A percentile compares a stretch with the other conserved stretches of the same genome.
Conservation (phyloP, 306 rosid genomes). For the Begonia loranthoides region DNA sequence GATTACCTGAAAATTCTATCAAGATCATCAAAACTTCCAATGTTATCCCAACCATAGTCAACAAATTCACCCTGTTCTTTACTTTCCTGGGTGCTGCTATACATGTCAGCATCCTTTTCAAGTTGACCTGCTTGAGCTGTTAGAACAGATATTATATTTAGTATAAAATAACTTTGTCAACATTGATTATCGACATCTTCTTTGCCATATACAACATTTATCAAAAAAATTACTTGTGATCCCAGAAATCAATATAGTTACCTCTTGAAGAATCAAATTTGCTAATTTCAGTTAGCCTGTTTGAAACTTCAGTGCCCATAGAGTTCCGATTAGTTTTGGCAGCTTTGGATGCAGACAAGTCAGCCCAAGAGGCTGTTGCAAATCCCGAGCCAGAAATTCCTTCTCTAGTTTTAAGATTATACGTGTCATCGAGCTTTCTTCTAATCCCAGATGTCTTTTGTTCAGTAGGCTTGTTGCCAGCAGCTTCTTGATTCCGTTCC, state of each 20-base stretch:
- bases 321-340: slow-evolving; percentile 33
- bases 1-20: slow-evolving; percentile 80
- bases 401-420: slow-evolving; percentile 21
- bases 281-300: slow-evolving; percentile 24
- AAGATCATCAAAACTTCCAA: slow-evolving; percentile 93
- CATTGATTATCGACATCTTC: neutral
- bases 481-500: slow-evolving; percentile 42
- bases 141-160: slow-evolving; percentile 18
- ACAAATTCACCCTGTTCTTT: slow-evolving; percentile 68
- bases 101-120: slow-evolving; percentile 37
- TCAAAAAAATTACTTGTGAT: slow-evolving; percentile 4
- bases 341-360: slow-evolving; percentile 36
- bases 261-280: slow-evolving; percentile 29
- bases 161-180: neutral
- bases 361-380: slow-evolving; percentile 40
- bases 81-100: slow-evolving; percentile 38
- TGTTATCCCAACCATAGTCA: slow-evolving; percentile 81
- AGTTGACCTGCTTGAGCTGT: slow-evolving; percentile 36
- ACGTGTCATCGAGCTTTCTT: slow-evolving; percentile 34
- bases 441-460: slow-evolving; percentile 35
- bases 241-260: slow-evolving; percentile 16
- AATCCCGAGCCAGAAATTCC: slow-evolving; percentile 36
- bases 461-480: slow-evolving; percentile 27
- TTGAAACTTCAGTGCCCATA: slow-evolving; percentile 30
- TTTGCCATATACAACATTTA: no score